Evolutionary conservation across 495 filamentous ascomycete species (phyloP).

Genomic region (Neurospora terricola): DNA sequence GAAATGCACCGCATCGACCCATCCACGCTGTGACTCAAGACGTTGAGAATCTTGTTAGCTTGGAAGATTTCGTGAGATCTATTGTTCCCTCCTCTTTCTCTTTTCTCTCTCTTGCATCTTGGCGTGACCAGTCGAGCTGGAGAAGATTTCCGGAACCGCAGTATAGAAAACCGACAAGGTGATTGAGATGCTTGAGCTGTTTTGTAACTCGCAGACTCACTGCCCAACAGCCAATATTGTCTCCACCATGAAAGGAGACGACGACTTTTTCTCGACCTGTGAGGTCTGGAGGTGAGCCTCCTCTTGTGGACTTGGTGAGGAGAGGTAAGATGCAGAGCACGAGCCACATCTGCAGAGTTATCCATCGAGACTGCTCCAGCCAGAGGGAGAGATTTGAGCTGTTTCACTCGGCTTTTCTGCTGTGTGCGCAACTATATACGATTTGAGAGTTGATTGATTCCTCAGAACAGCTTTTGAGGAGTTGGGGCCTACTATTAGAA

Average conservation of each 20-base stretch:
- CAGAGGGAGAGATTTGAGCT: neutral
- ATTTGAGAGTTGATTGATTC: neutral
- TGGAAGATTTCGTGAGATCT: neutral
- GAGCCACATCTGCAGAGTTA: neutral
- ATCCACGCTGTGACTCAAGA: neutral
- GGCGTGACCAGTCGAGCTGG: neutral
- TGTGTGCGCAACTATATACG: neutral
- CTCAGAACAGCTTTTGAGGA: neutral
- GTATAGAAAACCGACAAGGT: neutral
- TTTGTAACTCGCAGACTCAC: neutral
- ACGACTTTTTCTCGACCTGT: neutral
- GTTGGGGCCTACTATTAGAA: neutral
- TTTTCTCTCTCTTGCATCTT: neutral
- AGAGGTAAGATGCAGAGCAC: neutral
- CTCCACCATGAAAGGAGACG: neutral
- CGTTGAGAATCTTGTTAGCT: neutral
- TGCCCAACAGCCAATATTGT: neutral
- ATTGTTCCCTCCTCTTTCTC: neutral
- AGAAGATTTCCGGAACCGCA: neutral
- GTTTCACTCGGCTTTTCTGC: neutral
- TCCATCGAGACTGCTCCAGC: neutral
- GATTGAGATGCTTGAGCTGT: neutral
- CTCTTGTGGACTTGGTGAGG: neutral
- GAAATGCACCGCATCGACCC: neutral
- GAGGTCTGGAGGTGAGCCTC: neutral